phyloP scores from a whole-genome alignment of 139 green algal species.

The Tetraselmis chui region DNA sequence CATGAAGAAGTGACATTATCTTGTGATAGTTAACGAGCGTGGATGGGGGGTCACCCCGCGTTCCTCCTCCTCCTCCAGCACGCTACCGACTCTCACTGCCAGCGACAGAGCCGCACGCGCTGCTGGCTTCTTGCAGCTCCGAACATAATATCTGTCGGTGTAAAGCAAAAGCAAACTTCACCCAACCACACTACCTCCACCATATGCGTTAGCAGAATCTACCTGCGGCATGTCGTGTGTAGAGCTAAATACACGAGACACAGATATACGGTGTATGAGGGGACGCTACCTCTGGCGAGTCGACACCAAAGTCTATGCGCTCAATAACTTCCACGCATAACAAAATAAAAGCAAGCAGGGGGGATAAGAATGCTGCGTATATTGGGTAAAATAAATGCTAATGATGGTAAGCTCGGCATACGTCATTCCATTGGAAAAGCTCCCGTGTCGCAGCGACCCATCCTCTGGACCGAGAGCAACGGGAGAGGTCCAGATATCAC shows the following conservation, averaged over 20 bases:
- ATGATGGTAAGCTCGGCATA: too few species aligned
- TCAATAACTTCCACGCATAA: background rate
- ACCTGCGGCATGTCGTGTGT: too few species aligned
- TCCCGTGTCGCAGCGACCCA: conserved; percentile 21
- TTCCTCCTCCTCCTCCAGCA: conserved; percentile 64
- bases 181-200: too few species aligned
- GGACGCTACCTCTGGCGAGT: background rate
- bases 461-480: conserved; percentile 34
- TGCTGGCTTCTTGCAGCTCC: conserved; percentile 58
- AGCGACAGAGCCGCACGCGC: conserved; percentile 25
- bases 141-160: conserved; percentile 64
- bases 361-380: too few species aligned
- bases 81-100: conserved; percentile 32
- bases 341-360: background rate
- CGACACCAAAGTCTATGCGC: background rate
- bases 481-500: conserved; percentile 1
- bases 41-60: too few species aligned
- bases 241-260: too few species aligned
- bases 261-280: background rate
- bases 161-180: too few species aligned
- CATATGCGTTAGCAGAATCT: too few species aligned
- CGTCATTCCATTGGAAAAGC: conserved; percentile 48
- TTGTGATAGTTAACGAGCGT: too few species aligned
- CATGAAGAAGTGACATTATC: too few species aligned
- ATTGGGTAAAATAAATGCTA: too few species aligned